phyloP scores from a whole-genome alignment of 108 stramenopile genomes.

The Skeletonema costatum region DNA sequence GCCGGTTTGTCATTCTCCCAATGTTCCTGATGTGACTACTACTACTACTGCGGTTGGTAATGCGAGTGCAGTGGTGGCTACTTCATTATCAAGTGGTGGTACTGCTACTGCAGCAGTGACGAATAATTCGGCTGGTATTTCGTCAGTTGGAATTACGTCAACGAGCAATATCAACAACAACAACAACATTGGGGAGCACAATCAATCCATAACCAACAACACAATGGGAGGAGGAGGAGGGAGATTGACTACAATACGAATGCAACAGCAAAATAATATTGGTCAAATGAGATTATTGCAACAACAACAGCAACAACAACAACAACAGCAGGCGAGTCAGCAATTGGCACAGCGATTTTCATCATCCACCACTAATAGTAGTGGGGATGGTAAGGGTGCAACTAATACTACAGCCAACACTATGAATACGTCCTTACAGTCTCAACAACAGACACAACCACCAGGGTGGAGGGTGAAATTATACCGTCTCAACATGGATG shows the following conservation, averaged over 20 bases:
- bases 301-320: background rate
- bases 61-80: background rate
- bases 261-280: background rate
- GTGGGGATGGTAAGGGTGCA: background rate
- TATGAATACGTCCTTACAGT: background rate
- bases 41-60: no score
- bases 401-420: background rate
- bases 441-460: constrained; percentile 46
- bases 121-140: no score
- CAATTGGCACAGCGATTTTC: background rate
- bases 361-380: background rate
- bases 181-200: no score
- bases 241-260: background rate
- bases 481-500: constrained; percentile 84
- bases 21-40: background rate
- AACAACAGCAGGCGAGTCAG: background rate
- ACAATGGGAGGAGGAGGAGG: no score
- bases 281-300: background rate
- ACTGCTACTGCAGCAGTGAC: background rate
- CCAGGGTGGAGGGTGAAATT: constrained; percentile 92
- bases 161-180: no score
- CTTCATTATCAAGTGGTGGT: background rate
- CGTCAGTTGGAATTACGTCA: no score
- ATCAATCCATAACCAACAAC: no score
- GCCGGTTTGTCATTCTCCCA: background rate